Evolutionary conservation across 306 rosid species (phyloP), one percentile per base, ranked within the genome.

Genomic region (Vigna nakashimae): DNA sequence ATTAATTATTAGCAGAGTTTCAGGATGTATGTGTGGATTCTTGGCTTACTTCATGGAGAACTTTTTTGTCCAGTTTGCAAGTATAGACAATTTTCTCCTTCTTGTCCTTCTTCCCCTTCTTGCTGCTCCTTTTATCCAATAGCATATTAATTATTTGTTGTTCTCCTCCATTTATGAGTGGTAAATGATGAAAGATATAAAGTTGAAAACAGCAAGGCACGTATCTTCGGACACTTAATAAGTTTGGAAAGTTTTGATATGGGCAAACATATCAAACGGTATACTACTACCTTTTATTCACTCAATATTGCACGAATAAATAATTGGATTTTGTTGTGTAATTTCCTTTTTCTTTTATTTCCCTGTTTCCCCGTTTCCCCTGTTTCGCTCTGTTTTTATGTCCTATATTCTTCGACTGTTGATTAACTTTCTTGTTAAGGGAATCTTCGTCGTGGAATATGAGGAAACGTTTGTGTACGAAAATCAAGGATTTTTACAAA

Each of bases 371-470:
- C 34, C 34, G 17, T 48, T 65, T 17, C 9, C 32, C 34, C 34
- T 38, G 45, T 42, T 58, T 9, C 8, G 0, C 40, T 42, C 16
- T 52, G 56, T 18, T 79, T 76, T 66, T 68, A 46, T 13, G 57
- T 74, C 42, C 58, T 34, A 16, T 48, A 45, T 52, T 82, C 28
- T 24, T 9, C 63, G 67, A 24, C 48, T 58, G 69, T 48, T 82
- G 55, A 85, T 42, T 70, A 50, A 74, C 74, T 80, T 91, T 82
- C 80, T 87, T 81, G 88, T 85, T 66, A 46, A 80, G 82, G 87
- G 90, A 84, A 91, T 89, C 83, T 66, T 87, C 60, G 73, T 80
- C 82, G 91, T 77, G 77, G 90, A 86, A 91, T 89, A 87, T 78
- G 86, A 82, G 85, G 85, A 83, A 80, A 58, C 62, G 42, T 80